phyloP scores from a whole-genome alignment of 1,284 basidiomycete species.

The Pyrrhoderma lamaoense region DNA sequence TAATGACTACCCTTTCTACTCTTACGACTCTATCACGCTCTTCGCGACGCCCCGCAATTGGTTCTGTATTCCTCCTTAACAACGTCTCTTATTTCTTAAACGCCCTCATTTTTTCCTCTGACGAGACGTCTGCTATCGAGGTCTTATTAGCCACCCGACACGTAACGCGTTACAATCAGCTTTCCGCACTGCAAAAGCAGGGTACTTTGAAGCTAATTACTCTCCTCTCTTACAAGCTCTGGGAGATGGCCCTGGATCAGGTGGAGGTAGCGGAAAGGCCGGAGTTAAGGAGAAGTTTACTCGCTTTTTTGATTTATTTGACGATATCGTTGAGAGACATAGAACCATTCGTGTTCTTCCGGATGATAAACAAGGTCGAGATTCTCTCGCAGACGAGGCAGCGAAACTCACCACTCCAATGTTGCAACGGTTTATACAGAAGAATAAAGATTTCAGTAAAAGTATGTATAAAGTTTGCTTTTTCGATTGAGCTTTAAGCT shows the following conservation, averaged over 20 bases:
- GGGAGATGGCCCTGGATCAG: conserved; percentile 59
- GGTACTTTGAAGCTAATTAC: conserved; percentile 75
- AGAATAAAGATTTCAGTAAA: conserved; percentile 77
- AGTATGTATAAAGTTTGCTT: conserved; percentile 40
- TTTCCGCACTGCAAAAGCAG: conserved; percentile 71
- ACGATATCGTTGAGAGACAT: conserved; percentile 70
- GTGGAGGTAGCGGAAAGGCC: conserved; percentile 38
- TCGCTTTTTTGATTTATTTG: conserved; percentile 67
- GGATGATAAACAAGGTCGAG: conserved; percentile 54
- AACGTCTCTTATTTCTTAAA: conserved; percentile 63
- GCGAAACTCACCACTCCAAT: conserved; percentile 68
- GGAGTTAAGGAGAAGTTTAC: conserved; percentile 75
- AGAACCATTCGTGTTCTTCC: conserved; percentile 58
- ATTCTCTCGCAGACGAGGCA: conserved; percentile 58
- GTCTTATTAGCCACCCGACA: conserved; percentile 53
- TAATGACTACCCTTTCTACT: conserved; percentile 51
- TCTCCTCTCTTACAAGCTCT: conserved; percentile 66
- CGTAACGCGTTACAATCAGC: conserved; percentile 56
- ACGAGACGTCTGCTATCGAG: conserved; percentile 31
- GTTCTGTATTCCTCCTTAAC: conserved; percentile 71
- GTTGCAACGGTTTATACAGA: conserved; percentile 64
- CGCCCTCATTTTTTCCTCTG: conserved; percentile 44
- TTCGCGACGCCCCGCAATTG: conserved; percentile 58
- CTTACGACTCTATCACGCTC: conserved; percentile 54
- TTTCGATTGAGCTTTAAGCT: not conserved